phyloP scores from a whole-genome alignment of 2,329 filamentous ascomycete species.

The Clarireedia homoeocarpa region DNA sequence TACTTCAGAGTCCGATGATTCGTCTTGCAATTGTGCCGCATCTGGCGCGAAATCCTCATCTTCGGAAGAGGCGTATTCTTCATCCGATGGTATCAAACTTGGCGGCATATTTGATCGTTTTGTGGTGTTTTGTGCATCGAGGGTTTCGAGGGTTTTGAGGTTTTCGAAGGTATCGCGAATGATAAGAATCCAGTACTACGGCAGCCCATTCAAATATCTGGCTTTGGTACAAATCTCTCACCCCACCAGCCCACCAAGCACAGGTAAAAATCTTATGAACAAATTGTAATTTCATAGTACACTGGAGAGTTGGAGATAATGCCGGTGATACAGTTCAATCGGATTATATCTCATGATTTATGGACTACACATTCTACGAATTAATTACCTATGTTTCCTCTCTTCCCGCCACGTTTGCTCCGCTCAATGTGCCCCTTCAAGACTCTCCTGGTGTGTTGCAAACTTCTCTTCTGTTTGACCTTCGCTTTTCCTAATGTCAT shows the following conservation, averaged over 20 bases:
- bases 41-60: slow-evolving; percentile 69
- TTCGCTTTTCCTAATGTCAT: slow-evolving; percentile 98
- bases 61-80: slow-evolving; percentile 60
- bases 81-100: slow-evolving; percentile 28
- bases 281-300: too few species aligned
- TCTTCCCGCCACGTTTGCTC: slow-evolving; percentile 74
- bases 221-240: too few species aligned
- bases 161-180: too few species aligned
- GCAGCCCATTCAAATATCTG: too few species aligned
- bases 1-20: slow-evolving; percentile 41
- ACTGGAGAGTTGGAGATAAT: too few species aligned
- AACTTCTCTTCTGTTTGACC: slow-evolving; percentile 87
- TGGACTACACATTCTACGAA: neutral
- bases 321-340: too few species aligned
- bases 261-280: too few species aligned
- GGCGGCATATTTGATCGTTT: slow-evolving; percentile 23
- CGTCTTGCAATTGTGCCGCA: slow-evolving; percentile 36
- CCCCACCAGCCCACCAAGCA: too few species aligned
- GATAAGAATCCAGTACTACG: too few species aligned
- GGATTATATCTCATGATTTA: too few species aligned
- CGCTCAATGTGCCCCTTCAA: slow-evolving; percentile 75
- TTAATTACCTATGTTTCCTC: slow-evolving; percentile 51
- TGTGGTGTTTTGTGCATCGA: neutral
- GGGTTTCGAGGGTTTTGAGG: too few species aligned
- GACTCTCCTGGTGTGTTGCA: slow-evolving; percentile 76